These are phyloP conservation scores for Fusarium sterilihyphosum DNA, from an alignment of 2,329 filamentous ascomycete species.

Conservation along the genomic window DNA sequence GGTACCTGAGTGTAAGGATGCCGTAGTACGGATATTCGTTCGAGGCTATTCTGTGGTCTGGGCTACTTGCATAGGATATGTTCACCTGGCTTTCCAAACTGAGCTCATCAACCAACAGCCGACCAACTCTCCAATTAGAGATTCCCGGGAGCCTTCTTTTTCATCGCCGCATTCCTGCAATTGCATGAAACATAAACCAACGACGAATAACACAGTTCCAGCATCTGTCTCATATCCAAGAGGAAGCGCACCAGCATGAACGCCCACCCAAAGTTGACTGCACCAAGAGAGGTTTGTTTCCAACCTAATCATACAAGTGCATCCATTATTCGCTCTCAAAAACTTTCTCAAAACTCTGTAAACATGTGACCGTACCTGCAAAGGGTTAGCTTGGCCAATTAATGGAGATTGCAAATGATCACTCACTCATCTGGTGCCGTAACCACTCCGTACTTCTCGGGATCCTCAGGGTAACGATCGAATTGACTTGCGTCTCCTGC, in stretches of 20 bases:
- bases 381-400: conserved; percentile 23
- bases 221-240: background rate
- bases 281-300: conserved; percentile 12
- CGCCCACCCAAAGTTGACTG: conserved; percentile 11
- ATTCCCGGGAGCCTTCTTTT: conserved; percentile 6
- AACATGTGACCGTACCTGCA: conserved; percentile 78
- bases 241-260: conserved; percentile 12
- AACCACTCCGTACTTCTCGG: conserved; percentile 84
- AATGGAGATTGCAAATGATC: background rate
- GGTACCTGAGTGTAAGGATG: conserved; percentile 10
- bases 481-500: conserved; percentile 97
- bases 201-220: background rate
- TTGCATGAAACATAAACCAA: conserved; percentile 3
- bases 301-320: conserved; percentile 34
- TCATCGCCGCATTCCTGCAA: conserved; percentile 1
- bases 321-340: conserved; percentile 22
- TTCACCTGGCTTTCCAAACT: conserved; percentile 2
- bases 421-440: conserved; percentile 84
- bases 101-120: conserved; percentile 1
- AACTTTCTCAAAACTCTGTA: conserved; percentile 70
- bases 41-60: conserved; percentile 29
- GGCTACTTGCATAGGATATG: conserved; percentile 17
- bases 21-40: conserved; percentile 18
- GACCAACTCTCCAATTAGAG: conserved; percentile 1
- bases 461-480: conserved; percentile 97